Evolutionary conservation across 1,284 basidiomycete genomes (phyloP).

Genomic region (Takashimella tepidaria): DNA sequence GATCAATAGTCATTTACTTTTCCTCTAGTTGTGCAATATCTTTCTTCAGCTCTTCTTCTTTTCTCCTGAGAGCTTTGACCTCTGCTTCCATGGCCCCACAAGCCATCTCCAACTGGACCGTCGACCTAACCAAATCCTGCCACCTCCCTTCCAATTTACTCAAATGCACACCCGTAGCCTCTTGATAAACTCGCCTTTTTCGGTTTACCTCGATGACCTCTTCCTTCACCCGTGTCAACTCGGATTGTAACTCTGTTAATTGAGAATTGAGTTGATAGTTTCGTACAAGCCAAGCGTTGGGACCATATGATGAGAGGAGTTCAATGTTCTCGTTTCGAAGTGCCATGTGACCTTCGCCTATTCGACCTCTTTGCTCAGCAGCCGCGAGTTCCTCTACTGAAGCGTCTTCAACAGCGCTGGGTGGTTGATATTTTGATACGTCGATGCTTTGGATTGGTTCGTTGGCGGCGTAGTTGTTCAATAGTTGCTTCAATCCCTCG

Average conservation of each 20-base stretch:
- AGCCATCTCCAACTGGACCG: slow-evolving; percentile 47
- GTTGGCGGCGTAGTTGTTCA: slow-evolving; percentile 60
- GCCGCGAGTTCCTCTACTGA: slow-evolving; percentile 72
- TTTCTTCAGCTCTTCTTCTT: slow-evolving; percentile 33
- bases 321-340: slow-evolving; percentile 81
- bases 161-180: slow-evolving; percentile 42
- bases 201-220: slow-evolving; percentile 77
- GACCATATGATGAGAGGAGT: slow-evolving; percentile 77
- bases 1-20: slow-evolving; percentile 2
- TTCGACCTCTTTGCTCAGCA: slow-evolving; percentile 71
- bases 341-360: slow-evolving; percentile 85
- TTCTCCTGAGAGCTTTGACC: slow-evolving; percentile 35
- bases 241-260: slow-evolving; percentile 65
- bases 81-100: slow-evolving; percentile 44
- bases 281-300: slow-evolving; percentile 85
- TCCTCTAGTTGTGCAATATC: slow-evolving; percentile 38
- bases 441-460: slow-evolving; percentile 63
- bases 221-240: slow-evolving; percentile 66
- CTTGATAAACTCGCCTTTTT: slow-evolving; percentile 66
- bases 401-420: slow-evolving; percentile 56
- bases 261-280: slow-evolving; percentile 81
- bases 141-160: slow-evolving; percentile 40
- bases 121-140: slow-evolving; percentile 43
- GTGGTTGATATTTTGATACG: slow-evolving; percentile 71
- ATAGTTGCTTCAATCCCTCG: slow-evolving; percentile 57